Percentiles rank a stretch among this genome's conserved stretches.
Conservation (phyloP, 176 grass and related monocot species). For the Aechmea fasciata region DNA sequence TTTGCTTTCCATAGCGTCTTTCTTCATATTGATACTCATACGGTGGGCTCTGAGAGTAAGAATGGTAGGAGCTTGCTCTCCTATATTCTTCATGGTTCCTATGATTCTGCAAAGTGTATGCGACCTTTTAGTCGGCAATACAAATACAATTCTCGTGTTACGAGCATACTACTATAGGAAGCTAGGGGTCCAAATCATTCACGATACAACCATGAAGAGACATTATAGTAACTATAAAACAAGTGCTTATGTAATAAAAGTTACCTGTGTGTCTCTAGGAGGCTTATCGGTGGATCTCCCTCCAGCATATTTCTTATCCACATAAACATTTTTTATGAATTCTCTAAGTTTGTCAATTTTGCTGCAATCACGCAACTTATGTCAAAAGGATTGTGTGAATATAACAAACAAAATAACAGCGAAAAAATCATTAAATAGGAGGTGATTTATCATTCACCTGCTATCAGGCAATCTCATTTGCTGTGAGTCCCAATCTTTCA, state of each 20-base stretch:
- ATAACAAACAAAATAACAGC: background rate
- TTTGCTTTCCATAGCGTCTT: conserved; percentile 44
- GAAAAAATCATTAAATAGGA: background rate
- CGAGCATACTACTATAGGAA: background rate
- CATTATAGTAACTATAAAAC: background rate
- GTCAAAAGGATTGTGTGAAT: background rate
- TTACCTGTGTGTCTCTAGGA: conserved; percentile 80
- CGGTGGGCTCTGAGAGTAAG: conserved; percentile 87
- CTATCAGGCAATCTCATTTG: conserved; percentile 58
- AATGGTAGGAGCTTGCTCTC: conserved; percentile 75
- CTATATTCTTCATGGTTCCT: conserved; percentile 64
- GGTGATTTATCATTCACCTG: conserved; percentile 28
- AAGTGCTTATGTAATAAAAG: background rate
- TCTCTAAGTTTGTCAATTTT: conserved; percentile 55
- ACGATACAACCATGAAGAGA: background rate
- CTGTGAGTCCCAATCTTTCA: conserved; percentile 62
- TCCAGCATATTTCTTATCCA: conserved; percentile 56
- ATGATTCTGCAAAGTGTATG: conserved; percentile 37
- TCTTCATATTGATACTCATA: conserved; percentile 87
- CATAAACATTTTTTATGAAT: conserved; percentile 83
- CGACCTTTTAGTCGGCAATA: background rate
- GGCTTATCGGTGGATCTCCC: conserved; percentile 61
- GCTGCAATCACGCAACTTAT: conserved; percentile 31
- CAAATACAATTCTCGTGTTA: background rate
- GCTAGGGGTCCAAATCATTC: background rate